Evolutionary conservation across 2,329 filamentous ascomycete species (phyloP).

Genomic region (Akanthomyces muscarius): DNA sequence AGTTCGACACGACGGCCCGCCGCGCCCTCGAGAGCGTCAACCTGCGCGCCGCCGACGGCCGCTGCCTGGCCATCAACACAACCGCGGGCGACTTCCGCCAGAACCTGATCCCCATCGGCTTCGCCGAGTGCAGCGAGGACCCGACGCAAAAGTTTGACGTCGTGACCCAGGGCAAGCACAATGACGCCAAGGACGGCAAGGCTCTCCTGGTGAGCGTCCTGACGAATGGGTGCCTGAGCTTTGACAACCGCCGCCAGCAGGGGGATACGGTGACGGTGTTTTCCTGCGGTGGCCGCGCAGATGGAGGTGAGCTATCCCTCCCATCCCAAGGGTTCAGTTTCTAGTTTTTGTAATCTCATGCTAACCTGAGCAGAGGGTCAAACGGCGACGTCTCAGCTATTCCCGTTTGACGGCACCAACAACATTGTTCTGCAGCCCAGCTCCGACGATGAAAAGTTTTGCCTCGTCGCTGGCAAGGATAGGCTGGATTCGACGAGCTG

Average conservation of each 20-base stretch:
- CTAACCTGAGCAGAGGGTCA: slow-evolving; percentile 33
- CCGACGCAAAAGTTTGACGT: slow-evolving; percentile 49
- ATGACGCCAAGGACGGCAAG: slow-evolving; percentile 37
- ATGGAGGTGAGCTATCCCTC: slow-evolving; percentile 35
- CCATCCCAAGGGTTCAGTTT: background rate
- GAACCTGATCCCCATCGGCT: slow-evolving; percentile 48
- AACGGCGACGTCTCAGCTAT: slow-evolving; percentile 46
- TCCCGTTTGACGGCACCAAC: slow-evolving; percentile 42
- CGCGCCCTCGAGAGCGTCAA: slow-evolving; percentile 42
- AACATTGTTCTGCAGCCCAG: slow-evolving; percentile 42
- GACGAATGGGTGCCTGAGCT: slow-evolving; percentile 50
- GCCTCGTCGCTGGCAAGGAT: slow-evolving; percentile 38
- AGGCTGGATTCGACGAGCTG: slow-evolving; percentile 25
- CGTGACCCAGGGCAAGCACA: slow-evolving; percentile 46
- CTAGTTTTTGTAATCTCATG: background rate
- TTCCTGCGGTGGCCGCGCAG: slow-evolving; percentile 49
- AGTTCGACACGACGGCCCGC: slow-evolving; percentile 43
- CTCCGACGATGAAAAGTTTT: slow-evolving; percentile 39
- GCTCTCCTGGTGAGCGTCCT: slow-evolving; percentile 47
- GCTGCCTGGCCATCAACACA: slow-evolving; percentile 49
- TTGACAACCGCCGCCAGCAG: slow-evolving; percentile 40
- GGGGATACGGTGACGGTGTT: slow-evolving; percentile 48
- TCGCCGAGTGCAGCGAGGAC: slow-evolving; percentile 42
- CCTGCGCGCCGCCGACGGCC: slow-evolving; percentile 45
- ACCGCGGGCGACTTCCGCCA: slow-evolving; percentile 51